phyloP scores from a whole-genome alignment of 2,329 filamentous ascomycete genomes.

The Trichoderma koningii region DNA sequence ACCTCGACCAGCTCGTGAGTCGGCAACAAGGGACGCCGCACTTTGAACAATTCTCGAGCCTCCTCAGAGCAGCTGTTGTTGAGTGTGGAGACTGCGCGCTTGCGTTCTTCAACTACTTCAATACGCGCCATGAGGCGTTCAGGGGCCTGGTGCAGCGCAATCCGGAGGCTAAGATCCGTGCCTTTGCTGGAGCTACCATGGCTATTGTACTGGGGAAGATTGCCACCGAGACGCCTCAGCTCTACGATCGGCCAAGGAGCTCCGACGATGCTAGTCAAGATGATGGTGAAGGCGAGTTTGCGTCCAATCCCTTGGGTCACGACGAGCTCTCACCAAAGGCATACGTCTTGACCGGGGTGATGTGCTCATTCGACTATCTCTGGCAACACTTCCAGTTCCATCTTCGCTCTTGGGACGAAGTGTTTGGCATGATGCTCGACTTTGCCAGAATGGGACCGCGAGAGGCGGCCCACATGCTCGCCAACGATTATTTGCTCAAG shows the following conservation, averaged over 20 bases:
- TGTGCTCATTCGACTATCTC: conserved; percentile 56
- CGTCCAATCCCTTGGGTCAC: neutral
- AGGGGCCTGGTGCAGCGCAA: conserved; percentile 66
- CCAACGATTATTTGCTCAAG: conserved; percentile 60
- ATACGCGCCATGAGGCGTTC: conserved; percentile 56
- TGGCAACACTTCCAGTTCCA: conserved; percentile 65
- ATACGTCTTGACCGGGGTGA: conserved; percentile 42
- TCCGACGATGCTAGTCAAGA: neutral
- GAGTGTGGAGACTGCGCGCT: conserved; percentile 57
- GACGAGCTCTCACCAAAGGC: conserved; percentile 21
- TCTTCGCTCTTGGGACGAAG: conserved; percentile 72
- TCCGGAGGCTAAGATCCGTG: conserved; percentile 58
- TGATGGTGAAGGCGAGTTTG: neutral
- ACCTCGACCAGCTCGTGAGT: conserved; percentile 75
- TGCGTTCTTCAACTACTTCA: conserved; percentile 64
- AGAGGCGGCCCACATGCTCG: conserved; percentile 62
- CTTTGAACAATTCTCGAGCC: conserved; percentile 56
- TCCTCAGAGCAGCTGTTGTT: conserved; percentile 51
- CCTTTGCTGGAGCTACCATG: conserved; percentile 54
- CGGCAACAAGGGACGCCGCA: conserved; percentile 69
- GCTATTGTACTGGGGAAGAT: conserved; percentile 56
- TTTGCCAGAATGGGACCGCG: conserved; percentile 63
- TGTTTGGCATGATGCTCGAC: conserved; percentile 69
- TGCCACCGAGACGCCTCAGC: conserved; percentile 48
- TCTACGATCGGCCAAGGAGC: conserved; percentile 45